Percentiles rank a stretch among this genome's conserved stretches.
Conservation (phyloP, 2,329 filamentous ascomycete species). For the Eurotiales sp. region DNA sequence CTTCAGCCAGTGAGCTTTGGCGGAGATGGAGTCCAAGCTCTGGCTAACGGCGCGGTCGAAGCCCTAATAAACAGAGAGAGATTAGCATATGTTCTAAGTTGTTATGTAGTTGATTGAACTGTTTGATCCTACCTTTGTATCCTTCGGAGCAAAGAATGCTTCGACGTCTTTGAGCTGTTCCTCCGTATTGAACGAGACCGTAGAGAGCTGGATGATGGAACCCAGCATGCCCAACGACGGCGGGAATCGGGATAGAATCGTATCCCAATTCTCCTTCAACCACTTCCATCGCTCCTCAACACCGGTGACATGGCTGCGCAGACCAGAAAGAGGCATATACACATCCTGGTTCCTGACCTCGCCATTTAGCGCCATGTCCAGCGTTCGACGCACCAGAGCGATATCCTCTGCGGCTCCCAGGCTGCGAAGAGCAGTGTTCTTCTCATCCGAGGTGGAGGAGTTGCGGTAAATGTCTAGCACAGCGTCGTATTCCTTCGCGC, state of each 20-base stretch:
- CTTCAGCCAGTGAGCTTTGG: conserved; percentile 77
- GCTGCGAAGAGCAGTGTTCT: conserved; percentile 81
- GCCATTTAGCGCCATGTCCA: conserved; percentile 69
- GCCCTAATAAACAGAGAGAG: conserved; percentile 43
- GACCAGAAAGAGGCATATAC: conserved; percentile 77
- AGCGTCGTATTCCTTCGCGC: conserved; percentile 78
- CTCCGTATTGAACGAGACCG: conserved; percentile 71
- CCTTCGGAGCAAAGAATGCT: conserved; percentile 75
- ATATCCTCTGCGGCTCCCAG: conserved; percentile 76
- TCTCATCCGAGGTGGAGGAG: conserved; percentile 77
- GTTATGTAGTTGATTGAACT: no score
- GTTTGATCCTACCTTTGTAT: conserved; percentile 61
- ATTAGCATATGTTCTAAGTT: no score
- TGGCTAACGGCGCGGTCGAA: conserved; percentile 89
- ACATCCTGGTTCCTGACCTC: conserved; percentile 94
- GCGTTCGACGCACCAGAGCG: conserved; percentile 74
- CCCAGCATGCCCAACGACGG: conserved; percentile 85
- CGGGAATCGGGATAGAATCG: conserved; percentile 73
- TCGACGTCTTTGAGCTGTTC: conserved; percentile 74
- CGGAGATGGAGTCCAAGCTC: conserved; percentile 76
- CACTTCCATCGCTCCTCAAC: conserved; percentile 77
- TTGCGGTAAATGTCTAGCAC: conserved; percentile 71
- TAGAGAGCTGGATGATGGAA: conserved; percentile 76
- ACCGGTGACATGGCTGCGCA: conserved; percentile 73
- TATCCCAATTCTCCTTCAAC: conserved; percentile 87